Percentiles rank a stretch among this genome's conserved stretches.
Conservation (phyloP, 2,329 filamentous ascomycete genomes). For the Sclerotiophoma versabilis region DNA sequence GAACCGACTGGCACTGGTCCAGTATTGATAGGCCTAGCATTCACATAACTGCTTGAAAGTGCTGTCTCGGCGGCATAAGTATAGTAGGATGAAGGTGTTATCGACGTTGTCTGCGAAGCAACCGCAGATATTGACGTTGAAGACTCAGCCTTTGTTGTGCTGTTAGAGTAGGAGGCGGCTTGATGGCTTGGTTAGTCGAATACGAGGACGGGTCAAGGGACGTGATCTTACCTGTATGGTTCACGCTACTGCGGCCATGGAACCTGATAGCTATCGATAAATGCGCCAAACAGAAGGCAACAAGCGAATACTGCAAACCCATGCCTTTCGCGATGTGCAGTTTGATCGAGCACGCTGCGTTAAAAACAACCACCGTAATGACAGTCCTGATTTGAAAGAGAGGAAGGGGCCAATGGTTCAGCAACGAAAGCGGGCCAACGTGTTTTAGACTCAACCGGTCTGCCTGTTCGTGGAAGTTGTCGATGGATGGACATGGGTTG, state of each 20-base stretch:
- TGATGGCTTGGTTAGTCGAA: conserved; percentile 38
- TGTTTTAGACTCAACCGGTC: conserved; percentile 22
- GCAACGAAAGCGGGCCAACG: conserved; percentile 29
- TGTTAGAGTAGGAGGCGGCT: conserved; percentile 40
- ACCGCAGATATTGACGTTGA: conserved; percentile 1
- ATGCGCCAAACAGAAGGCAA: conserved; percentile 26
- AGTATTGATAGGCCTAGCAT: background rate
- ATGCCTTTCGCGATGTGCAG: conserved; percentile 29
- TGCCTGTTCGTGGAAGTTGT: conserved; percentile 7
- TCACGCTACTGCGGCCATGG: conserved; percentile 29
- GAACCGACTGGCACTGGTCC: background rate
- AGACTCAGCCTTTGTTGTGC: conserved; percentile 20
- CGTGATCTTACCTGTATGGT: conserved; percentile 33
- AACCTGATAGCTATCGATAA: conserved; percentile 28
- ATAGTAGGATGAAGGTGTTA: background rate
- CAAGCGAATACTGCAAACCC: conserved; percentile 18
- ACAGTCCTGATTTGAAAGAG: conserved; percentile 21
- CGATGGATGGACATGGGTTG: conserved; percentile 7
- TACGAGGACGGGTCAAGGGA: conserved; percentile 26
- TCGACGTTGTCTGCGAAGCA: background rate
- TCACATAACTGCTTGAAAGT: background rate
- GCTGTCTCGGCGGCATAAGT: background rate
- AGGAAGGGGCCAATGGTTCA: conserved; percentile 21
- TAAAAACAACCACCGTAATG: conserved; percentile 28
- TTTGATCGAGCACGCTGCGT: conserved; percentile 28